phyloP scores from a whole-genome alignment of 73 alveolate genomes.

The Loxodes magnus region DNA sequence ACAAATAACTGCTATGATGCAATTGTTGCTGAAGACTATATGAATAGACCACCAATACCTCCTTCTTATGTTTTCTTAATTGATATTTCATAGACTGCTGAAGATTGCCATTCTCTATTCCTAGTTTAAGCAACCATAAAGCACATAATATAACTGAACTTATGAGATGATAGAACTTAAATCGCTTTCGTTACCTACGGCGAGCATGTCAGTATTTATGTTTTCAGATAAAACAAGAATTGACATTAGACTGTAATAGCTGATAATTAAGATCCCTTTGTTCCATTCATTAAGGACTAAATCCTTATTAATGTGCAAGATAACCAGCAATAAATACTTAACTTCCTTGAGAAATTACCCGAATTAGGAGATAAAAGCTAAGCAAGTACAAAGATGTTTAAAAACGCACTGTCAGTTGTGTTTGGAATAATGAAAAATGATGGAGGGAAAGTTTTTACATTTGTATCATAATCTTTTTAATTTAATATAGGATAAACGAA shows the following conservation, averaged over 20 bases:
- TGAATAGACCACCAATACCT: slow-evolving; percentile 86
- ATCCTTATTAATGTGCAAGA: no score
- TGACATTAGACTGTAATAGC: slow-evolving; percentile 72
- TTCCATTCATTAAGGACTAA: no score
- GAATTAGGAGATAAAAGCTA: no score
- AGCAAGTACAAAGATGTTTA: no score
- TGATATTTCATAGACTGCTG: slow-evolving; percentile 76
- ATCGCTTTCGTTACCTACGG: slow-evolving; percentile 78
- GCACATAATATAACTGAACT: slow-evolving; percentile 50
- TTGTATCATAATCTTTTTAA: slow-evolving; percentile 11
- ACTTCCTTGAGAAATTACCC: no score
- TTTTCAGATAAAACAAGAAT: slow-evolving; percentile 65
- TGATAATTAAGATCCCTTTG: slow-evolving; percentile 44
- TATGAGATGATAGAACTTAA: slow-evolving; percentile 58
- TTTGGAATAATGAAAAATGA: slow-evolving; percentile 20
- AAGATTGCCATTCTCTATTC: slow-evolving; percentile 65
- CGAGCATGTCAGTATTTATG: slow-evolving; percentile 68
- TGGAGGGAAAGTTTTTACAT: slow-evolving; percentile 66
- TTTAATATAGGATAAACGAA: slow-evolving; percentile 15
- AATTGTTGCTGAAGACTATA: slow-evolving; percentile 55
- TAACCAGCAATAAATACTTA: no score
- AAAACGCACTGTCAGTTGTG: slow-evolving; percentile 34
- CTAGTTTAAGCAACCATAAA: slow-evolving; percentile 53
- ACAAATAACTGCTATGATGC: slow-evolving; percentile 82
- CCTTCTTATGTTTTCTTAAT: slow-evolving; percentile 80